Evolutionary conservation across 2,329 filamentous ascomycete genomes (phyloP), one percentile per base, ranked within the genome.

Genomic region (Colletotrichum noveboracense): DNA sequence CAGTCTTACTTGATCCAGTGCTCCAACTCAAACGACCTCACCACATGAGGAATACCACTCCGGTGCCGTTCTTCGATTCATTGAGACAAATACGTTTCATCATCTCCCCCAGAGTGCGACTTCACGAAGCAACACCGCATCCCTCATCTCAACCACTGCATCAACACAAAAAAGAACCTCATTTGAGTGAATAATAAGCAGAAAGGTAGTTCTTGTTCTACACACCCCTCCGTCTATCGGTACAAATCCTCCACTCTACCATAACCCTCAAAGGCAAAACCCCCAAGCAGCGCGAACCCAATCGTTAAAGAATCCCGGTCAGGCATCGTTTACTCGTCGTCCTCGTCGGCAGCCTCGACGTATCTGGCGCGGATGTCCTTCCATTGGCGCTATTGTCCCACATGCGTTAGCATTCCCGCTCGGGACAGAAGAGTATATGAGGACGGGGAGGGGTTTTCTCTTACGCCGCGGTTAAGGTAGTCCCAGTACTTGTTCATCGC

Each of bases 281-380:
- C 65, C 24, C 55, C 43, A 30, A 74, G 43, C 24, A 24, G 55
- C 38, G 66, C 34, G 18, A 30, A 30, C 58, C 32, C 48, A 34
- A 74, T 60, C 30, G 26, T 69, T 58, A 62, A 72, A 67, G 79
- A 62, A 36, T 58, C 24, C 55, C 26, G 30, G 79, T 77, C 77
- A 78, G 65, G 60, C 75, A 80, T 82, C 80, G 87, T 85, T 83
- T 76, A 74, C 56, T 93, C 93, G 78, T 93, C 91, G 34, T 76
- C 72, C 79, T 93, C 93, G 78, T 94, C 93, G 72, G 89, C 91
- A 76, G 90, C 89, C 87, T 94, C 88, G 82, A 98, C 86, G 87
- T 98, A 99, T 87, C 91, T 93, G 86, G 93, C 89, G 89, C 97
- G 96, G 89, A 99, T 98, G 86, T 99, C 97, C 92, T 98, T 98